Evolutionary conservation across 306 rosid genomes (phyloP), one percentile per base, ranked within the genome.

Genomic region (Rosa multiflora): DNA sequence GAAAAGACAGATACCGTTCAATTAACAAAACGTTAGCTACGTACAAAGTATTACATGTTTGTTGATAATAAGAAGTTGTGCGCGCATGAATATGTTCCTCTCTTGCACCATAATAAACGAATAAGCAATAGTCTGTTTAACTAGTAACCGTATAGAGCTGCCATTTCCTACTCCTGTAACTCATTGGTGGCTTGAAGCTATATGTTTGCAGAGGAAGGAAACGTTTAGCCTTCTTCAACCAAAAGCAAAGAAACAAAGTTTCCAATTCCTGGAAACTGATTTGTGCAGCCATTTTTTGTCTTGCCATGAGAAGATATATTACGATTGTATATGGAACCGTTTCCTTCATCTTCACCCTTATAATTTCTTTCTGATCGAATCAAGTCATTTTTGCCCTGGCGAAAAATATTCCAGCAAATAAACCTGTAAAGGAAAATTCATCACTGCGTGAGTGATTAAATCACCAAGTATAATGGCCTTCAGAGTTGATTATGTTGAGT

Each of bases 311-410:
- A 61, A 52, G 29, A 17, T 5, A 26, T 29, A 26, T 62, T 10
- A 26, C 39, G 8, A 1, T 42, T 3, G 10, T 15, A 46, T 66
- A 17, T n/a, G 10, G 46, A 32, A 29, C 29, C 46, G 32, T 78
- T 78, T 53, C 75, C 40, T 32, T 70, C 13, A 70, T 44, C 75
- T 44, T 39, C 39, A 26, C 14, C 12, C 21, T 43, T n/a, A 8
- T 14, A 46, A 3, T 11, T 18, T 12, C 18, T 20, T 9, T 74
- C 59, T 2, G 29, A 26, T 26, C 29, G 44, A 40, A 74, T 82
- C 76, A 85, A 3, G 97, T 89, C 88, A 94, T 89, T 81, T 92
- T 94, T 72, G 97, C 98, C 83, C 89, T 86, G 52, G 93, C 97
- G 72, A 94, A 94, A 72, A 94, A 83, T 46, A 92, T 79, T 62